Conservation (phyloP, 2,329 filamentous ascomycete genomes). For the Aulographum hederae region DNA sequence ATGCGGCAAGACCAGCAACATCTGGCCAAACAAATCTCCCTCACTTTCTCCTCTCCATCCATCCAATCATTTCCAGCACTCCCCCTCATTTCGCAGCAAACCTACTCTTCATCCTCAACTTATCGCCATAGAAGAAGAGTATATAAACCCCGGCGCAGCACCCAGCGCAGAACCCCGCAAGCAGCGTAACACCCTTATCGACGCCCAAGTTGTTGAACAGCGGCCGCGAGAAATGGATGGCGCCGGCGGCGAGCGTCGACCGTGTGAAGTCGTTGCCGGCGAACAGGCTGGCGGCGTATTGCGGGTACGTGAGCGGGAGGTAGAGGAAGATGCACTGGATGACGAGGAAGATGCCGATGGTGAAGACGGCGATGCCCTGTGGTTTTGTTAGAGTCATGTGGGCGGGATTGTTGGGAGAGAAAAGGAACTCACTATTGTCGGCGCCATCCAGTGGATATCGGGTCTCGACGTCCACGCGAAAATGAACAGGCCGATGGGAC, state of each 20-base stretch:
- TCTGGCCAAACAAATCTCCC: too few species aligned
- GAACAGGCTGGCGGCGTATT: constrained; percentile 17
- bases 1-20: too few species aligned
- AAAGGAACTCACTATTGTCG: constrained; percentile 39
- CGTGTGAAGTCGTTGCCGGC: constrained; percentile 10
- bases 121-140: constrained; percentile 38
- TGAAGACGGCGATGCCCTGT: constrained; percentile 31
- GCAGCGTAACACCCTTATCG: constrained; percentile 34
- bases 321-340: constrained; percentile 45
- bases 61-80: too few species aligned
- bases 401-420: constrained; percentile 39
- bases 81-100: constrained; percentile 28
- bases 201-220: constrained; percentile 42
- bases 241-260: constrained; percentile 36
- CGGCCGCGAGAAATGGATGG: constrained; percentile 40
- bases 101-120: constrained; percentile 35
- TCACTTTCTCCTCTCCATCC: too few species aligned
- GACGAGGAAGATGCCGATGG: constrained; percentile 32
- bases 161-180: constrained; percentile 26
- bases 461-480: constrained; percentile 31
- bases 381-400: constrained; percentile 42
- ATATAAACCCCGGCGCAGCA: constrained; percentile 38
- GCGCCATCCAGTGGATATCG: constrained; percentile 34
- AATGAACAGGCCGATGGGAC: constrained; percentile 15
- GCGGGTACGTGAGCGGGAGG: constrained; percentile 36